Base-by-base conservation (phyloP, 1,284 basidiomycete species). In the Heterobasidion parviporum region DNA sequence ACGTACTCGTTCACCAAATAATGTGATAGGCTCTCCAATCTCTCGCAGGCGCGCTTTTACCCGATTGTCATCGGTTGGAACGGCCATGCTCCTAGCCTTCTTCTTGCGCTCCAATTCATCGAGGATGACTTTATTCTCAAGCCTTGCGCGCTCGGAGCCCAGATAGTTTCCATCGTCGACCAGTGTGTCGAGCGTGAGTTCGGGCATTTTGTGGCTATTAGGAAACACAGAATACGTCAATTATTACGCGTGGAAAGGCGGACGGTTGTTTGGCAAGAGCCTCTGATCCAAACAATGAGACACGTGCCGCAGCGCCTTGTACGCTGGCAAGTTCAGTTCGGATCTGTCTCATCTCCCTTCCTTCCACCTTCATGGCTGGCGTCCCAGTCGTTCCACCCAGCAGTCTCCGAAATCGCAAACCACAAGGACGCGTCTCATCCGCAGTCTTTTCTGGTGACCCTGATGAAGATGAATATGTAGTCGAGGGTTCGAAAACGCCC, bases 51-150 rank as follows among this genome's bases (percentile, higher is more conserved):
- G 79, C 47, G 87, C 85, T 66, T 90, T 89, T 62, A 99, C 96
- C 60, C 90, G 88, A 63, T 82, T 86, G 71, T 99, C 97, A 68
- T 98, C 95, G 8, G 97, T 99, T 6, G 97, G 97, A 4, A 99
- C 93, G 14, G 95, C 95, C 72, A 98, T 82, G 58, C 78, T 87
- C 59, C 96, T 81, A n/a, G 94, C 89, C 65, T 92, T 86, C 76
- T 94, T 96, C 78, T 94, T 96, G 62, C 93, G 81, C 69, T 97
- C 94, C n/a, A 98, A 81, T 70, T 95, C 92, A 67, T 94, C 90
- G 54, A 94, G 77, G 51, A 94, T 81, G 58, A 86, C 84, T 64
- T 89, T 85, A 74, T 93, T 90, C 68, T 90, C 88, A 49, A 81
- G 67, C 60, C 81, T 75, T 54, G 87, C 88, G 47, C 88, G 74